A percentile compares a stretch with the other conserved stretches of the same genome.
Conservation (phyloP, 352 stramenopile species). For the Lagenidium sp. region DNA sequence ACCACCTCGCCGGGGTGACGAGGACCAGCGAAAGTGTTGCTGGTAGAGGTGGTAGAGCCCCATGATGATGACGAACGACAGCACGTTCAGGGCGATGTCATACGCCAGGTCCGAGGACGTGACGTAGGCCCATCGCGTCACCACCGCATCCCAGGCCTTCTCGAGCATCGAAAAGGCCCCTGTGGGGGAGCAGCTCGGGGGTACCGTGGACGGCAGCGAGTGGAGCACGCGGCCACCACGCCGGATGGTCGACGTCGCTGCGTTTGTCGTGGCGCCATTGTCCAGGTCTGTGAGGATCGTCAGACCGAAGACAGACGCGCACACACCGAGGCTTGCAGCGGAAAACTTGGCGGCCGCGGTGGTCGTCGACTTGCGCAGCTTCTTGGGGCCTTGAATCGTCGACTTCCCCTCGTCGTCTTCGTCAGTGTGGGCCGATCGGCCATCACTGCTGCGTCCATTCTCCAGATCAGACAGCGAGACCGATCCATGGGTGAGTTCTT, state of each 20-base stretch:
- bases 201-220: slow-evolving; percentile 23
- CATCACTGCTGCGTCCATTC: slow-evolving; percentile 14
- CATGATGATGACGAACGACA: slow-evolving; percentile 64
- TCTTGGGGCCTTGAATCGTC: slow-evolving; percentile 16
- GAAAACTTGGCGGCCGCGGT: slow-evolving; percentile 40
- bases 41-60: slow-evolving; percentile 52
- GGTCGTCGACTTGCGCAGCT: slow-evolving; percentile 8
- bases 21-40: slow-evolving; percentile 9
- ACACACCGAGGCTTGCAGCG: slow-evolving; percentile 50
- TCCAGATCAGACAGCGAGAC: slow-evolving; percentile 19
- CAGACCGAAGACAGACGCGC: slow-evolving; percentile 70
- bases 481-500: slow-evolving; percentile 12
- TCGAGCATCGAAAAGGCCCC: slow-evolving; percentile 22
- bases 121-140: slow-evolving; percentile 36
- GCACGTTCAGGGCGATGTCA: slow-evolving; percentile 57
- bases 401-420: slow-evolving; percentile 23
- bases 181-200: slow-evolving; percentile 22
- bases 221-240: slow-evolving; percentile 52
- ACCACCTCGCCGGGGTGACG: too few relatives aligned
- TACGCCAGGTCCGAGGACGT: slow-evolving; percentile 55
- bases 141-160: slow-evolving; percentile 19
- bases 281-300: slow-evolving; percentile 59
- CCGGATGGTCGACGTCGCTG: slow-evolving; percentile 34
- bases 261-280: slow-evolving; percentile 13
- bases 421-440: slow-evolving; percentile 1